phyloP scores from a whole-genome alignment of 306 rosid species.

The Ormosia semicastrata region DNA sequence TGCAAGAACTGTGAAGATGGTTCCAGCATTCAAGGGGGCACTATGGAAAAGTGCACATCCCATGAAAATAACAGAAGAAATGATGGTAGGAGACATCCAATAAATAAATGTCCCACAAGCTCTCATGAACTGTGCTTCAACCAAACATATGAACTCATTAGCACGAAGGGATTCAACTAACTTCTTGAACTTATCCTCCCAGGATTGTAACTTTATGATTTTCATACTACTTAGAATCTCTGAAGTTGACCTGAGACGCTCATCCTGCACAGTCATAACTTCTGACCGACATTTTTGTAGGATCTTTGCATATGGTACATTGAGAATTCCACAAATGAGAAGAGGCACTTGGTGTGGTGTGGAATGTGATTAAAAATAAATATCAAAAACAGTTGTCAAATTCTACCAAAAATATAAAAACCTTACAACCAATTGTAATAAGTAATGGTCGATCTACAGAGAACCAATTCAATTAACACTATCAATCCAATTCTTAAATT shows the following conservation, averaged over 20 bases:
- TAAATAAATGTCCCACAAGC: conserved; percentile 42
- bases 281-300: conserved; percentile 58
- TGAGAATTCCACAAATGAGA: conserved; percentile 56
- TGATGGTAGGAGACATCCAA: conserved; percentile 74
- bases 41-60: conserved; percentile 52
- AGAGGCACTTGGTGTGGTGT: too few species aligned
- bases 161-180: conserved; percentile 45
- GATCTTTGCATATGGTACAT: conserved; percentile 60
- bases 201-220: conserved; percentile 74
- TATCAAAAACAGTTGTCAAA: too few species aligned
- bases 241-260: conserved; percentile 70
- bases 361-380: too few species aligned
- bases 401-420: too few species aligned
- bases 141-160: conserved; percentile 64
- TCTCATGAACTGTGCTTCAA: conserved; percentile 43
- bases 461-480: too few species aligned
- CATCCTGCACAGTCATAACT: conserved; percentile 74
- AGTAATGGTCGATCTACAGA: too few species aligned
- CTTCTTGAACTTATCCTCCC: conserved; percentile 72
- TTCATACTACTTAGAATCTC: conserved; percentile 81
- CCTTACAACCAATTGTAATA: too few species aligned
- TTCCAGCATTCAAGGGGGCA: conserved; percentile 72
- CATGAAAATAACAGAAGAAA: conserved; percentile 59
- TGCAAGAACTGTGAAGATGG: conserved; percentile 74
- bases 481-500: too few species aligned